Percentiles rank a stretch among this genome's conserved stretches.
phyloP scores from a whole-genome alignment of 768 basidiomycete genomes.

The Auriscalpium microsporum region DNA sequence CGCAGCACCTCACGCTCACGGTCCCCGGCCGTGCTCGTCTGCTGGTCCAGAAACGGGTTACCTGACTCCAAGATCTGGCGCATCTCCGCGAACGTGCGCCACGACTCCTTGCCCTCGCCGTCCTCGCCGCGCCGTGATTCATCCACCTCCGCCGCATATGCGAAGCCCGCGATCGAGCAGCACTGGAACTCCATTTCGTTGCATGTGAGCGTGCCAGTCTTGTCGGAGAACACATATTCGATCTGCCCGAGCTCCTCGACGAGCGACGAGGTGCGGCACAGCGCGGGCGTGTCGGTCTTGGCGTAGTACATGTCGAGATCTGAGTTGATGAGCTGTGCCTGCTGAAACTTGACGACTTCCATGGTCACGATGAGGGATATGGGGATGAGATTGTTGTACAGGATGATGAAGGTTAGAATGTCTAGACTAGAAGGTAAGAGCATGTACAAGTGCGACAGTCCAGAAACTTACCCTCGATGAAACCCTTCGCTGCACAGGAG shows the following conservation, averaged over 20 bases:
- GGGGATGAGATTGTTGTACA: constrained; percentile 98
- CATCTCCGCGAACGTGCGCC: constrained; percentile 78
- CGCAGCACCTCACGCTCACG: constrained; percentile 28
- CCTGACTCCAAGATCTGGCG: constrained; percentile 40
- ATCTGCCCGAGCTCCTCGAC: constrained; percentile 99
- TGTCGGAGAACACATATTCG: constrained; percentile 92
- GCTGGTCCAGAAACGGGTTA: constrained; percentile 49
- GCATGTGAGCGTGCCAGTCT: constrained; percentile 90
- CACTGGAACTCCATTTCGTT: constrained; percentile 98
- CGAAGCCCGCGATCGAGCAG: constrained; percentile 80
- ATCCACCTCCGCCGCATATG: constrained; percentile 87
- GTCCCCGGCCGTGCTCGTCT: constrained; percentile 11
- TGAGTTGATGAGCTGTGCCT: constrained; percentile 93
- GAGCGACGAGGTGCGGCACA: constrained; percentile 95
- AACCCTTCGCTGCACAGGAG: constrained; percentile 48
- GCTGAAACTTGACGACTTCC: constrained; percentile 98
- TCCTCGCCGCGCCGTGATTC: constrained; percentile 63
- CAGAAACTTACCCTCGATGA: constrained; percentile 63
- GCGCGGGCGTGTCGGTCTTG: constrained; percentile 88
- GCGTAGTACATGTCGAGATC: constrained; percentile 99
- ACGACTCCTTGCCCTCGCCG: constrained; percentile 47
- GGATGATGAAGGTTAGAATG: constrained; percentile 95
- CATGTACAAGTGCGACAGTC: not conserved
- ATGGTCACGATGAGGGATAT: constrained; percentile 99
- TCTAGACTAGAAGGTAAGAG: constrained; percentile 38